Conservation (phyloP, 345 rosid genomes). For the Raphanus sativus region DNA sequence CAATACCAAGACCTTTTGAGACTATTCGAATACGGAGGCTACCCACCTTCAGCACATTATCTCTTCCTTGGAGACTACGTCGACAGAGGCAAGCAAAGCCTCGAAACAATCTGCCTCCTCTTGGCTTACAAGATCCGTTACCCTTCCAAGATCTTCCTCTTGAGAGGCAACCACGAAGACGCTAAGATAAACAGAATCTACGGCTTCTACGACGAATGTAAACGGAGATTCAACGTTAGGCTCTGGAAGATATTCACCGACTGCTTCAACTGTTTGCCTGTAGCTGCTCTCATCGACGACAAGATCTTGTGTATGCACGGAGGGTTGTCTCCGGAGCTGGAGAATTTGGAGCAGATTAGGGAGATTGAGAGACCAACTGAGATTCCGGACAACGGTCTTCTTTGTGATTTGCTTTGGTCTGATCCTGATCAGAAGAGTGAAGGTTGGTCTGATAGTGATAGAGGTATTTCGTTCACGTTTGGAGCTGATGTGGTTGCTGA, state of each 20-base stretch:
- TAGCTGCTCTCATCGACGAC: slow-evolving; percentile 81
- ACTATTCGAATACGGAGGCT: slow-evolving; percentile 80
- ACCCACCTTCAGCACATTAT: slow-evolving; percentile 88
- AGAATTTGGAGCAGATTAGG: slow-evolving; percentile 67
- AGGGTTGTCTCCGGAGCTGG: slow-evolving; percentile 85
- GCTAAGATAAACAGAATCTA: slow-evolving; percentile 94
- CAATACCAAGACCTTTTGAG: slow-evolving; percentile 93
- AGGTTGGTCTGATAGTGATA: slow-evolving; percentile 89
- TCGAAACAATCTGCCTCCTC: slow-evolving; percentile 94
- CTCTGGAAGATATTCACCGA: slow-evolving; percentile 95
- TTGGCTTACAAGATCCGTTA: slow-evolving; percentile 89
- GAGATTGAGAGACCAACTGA: slow-evolving; percentile 84
- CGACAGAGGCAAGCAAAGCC: slow-evolving; percentile 95
- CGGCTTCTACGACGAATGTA: slow-evolving; percentile 97
- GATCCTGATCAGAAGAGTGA: slow-evolving; percentile 73
- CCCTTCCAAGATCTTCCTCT: slow-evolving; percentile 64
- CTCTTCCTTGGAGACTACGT: slow-evolving; percentile 96
- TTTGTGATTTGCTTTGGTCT: slow-evolving; percentile 97
- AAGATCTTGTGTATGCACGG: slow-evolving; percentile 99
- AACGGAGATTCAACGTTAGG: slow-evolving; percentile 87
- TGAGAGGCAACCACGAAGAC: slow-evolving; percentile 98
- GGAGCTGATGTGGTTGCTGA: slow-evolving; percentile 82
- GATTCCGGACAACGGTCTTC: slow-evolving; percentile 91
- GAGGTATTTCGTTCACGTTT: slow-evolving; percentile 89
- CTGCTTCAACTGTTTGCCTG: slow-evolving; percentile 92